These are phyloP conservation scores for Boletellus emodensis DNA, from an alignment of 768 basidiomycete genomes.

Conservation along the genomic window DNA sequence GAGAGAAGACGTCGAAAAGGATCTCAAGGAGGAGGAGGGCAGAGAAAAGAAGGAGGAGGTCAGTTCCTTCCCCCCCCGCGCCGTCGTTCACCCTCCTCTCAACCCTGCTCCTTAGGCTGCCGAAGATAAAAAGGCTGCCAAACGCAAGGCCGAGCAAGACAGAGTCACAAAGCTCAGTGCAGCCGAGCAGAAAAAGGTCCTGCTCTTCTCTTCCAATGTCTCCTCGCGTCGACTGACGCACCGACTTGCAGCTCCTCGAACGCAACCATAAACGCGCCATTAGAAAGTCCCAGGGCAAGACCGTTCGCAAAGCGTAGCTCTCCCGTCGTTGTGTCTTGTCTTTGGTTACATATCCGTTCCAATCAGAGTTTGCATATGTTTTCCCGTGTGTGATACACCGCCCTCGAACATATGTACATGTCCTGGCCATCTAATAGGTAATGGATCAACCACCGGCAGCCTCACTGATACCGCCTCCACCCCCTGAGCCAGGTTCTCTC, in stretches of 20 bases:
- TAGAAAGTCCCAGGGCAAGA: conserved; percentile 67
- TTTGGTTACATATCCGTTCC: conserved; percentile 2
- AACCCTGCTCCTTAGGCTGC: conserved; percentile 36
- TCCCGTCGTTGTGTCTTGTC: not conserved
- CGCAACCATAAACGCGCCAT: conserved; percentile 72
- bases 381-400: conserved; percentile 13
- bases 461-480: not conserved
- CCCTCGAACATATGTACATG: not conserved
- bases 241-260: conserved; percentile 50
- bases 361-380: conserved; percentile 11
- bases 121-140: conserved; percentile 69
- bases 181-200: conserved; percentile 79
- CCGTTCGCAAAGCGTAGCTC: conserved; percentile 32
- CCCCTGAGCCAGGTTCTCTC: conserved; percentile 4
- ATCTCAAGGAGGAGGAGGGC: conserved; percentile 61
- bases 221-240: conserved; percentile 1
- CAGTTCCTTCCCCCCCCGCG: conserved; percentile 8
- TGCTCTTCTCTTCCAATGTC: not conserved
- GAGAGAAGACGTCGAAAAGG: conserved; percentile 67
- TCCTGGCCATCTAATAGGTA: conserved; percentile 2
- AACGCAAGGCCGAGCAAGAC: conserved; percentile 71
- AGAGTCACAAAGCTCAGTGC: conserved; percentile 68
- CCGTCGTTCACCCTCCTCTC: not conserved
- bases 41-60: conserved; percentile 73
- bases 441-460: conserved; percentile 8